phyloP scores from a whole-genome alignment of 176 grass and related monocot species.

The Neostapfia colusana region DNA sequence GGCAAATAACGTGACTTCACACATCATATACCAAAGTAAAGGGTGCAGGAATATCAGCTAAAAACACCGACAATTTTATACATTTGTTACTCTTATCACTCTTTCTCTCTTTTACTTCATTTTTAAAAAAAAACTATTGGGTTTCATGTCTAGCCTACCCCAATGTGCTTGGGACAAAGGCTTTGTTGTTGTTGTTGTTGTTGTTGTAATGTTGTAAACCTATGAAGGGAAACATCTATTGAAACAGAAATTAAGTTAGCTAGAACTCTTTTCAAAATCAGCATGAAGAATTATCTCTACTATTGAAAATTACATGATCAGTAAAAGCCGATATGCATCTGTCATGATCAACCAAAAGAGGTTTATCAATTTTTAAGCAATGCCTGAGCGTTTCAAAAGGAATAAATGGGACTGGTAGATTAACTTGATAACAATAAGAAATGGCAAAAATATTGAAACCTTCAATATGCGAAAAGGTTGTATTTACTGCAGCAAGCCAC shows the following conservation, averaged over 20 bases:
- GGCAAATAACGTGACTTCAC: not conserved
- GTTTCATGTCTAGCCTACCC: no score
- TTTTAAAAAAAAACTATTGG: no score
- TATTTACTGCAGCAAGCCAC: slow-evolving; percentile 88
- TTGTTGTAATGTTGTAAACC: not conserved
- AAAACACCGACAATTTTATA: not conserved
- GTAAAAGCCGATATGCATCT: not conserved
- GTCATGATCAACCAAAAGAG: not conserved
- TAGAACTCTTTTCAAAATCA: not conserved
- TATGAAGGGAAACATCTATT: not conserved
- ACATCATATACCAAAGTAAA: not conserved
- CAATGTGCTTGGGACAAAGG: no score
- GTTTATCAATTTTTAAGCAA: not conserved
- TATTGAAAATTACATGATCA: not conserved
- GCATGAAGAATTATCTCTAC: not conserved
- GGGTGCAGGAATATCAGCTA: not conserved
- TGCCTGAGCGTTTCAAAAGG: not conserved
- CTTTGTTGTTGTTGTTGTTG: no score
- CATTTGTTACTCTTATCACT: no score
- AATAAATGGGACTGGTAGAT: not conserved
- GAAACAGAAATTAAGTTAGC: not conserved
- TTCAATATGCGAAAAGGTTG: slow-evolving; percentile 93
- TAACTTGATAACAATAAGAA: slow-evolving; percentile 12
- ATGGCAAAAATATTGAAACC: slow-evolving; percentile 39
- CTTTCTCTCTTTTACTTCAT: no score